Percentiles rank a stretch among this genome's conserved stretches.
phyloP scores from a whole-genome alignment of 2,329 filamentous ascomycete species.

The Penicillium oxalicum region DNA sequence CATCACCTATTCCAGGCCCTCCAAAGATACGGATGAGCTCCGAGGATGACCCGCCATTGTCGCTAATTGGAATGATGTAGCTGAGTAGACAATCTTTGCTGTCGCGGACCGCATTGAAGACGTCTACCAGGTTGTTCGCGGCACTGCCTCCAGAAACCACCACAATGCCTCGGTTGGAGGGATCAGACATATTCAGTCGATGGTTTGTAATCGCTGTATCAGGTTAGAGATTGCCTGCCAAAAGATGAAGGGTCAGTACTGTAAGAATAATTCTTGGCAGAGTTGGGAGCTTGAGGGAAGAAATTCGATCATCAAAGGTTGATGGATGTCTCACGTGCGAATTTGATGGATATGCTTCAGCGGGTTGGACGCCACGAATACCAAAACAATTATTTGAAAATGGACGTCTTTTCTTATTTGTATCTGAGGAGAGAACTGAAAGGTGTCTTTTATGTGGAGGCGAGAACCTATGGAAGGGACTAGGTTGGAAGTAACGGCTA shows the following conservation, averaged over 20 bases:
- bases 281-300: too few relatives aligned
- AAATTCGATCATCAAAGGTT: not conserved
- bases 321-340: not conserved
- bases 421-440: too few relatives aligned
- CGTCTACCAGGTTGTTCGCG: conserved; percentile 89
- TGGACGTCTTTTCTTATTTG: not conserved
- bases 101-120: conserved; percentile 64
- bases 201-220: not conserved
- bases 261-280: too few relatives aligned
- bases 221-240: not conserved
- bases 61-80: conserved; percentile 90
- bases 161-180: conserved; percentile 55
- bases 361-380: conserved; percentile 9
- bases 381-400: not conserved
- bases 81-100: conserved; percentile 63
- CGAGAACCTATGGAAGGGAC: too few relatives aligned
- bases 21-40: conserved; percentile 93
- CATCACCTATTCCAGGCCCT: conserved; percentile 77
- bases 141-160: conserved; percentile 90
- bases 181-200: conserved; percentile 4
- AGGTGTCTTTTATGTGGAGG: too few relatives aligned
- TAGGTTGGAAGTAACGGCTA: too few relatives aligned
- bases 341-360: not conserved
- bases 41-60: conserved; percentile 91
- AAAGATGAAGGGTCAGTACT: too few relatives aligned